Evolutionary conservation across 2,329 filamentous ascomycete genomes (phyloP).

Genomic region (Fusarium acutatum): DNA sequence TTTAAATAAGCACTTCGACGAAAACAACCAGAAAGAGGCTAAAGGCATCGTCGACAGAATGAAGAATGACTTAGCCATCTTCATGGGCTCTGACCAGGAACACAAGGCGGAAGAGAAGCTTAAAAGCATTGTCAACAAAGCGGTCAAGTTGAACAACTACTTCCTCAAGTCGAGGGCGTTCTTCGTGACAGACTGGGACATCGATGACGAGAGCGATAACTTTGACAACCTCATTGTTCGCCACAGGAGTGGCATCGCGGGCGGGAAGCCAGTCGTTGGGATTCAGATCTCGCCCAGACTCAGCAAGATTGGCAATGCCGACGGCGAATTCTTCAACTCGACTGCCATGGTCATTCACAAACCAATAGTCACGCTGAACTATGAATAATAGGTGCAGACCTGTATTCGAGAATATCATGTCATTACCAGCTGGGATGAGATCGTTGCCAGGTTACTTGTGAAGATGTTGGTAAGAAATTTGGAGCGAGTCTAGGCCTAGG

Average conservation of each 20-base stretch:
- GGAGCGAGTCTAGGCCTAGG: not conserved
- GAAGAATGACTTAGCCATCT: not conserved
- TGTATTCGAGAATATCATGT: not conserved
- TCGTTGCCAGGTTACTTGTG: not conserved
- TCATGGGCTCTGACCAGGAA: not conserved
- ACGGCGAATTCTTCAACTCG: constrained; percentile 10
- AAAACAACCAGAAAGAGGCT: not conserved
- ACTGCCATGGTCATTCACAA: not conserved
- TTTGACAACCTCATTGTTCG: not conserved
- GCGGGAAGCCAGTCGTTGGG: not conserved
- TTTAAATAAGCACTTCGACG: not conserved
- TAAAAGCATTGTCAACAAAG: not conserved
- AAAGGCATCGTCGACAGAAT: not conserved
- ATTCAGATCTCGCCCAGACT: constrained; percentile 21
- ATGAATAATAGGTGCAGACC: not conserved
- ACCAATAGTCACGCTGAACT: not conserved
- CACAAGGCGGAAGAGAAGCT: not conserved
- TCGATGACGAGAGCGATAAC: not conserved
- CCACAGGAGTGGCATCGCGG: not conserved
- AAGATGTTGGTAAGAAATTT: not conserved
- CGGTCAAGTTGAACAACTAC: not conserved
- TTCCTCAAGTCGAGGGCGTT: constrained; percentile 25
- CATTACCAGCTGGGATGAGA: not conserved
- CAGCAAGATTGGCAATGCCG: constrained; percentile 21
- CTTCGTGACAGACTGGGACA: not conserved